phyloP scores from a whole-genome alignment of 768 basidiomycete species.

The Saitozyma sp. region DNA sequence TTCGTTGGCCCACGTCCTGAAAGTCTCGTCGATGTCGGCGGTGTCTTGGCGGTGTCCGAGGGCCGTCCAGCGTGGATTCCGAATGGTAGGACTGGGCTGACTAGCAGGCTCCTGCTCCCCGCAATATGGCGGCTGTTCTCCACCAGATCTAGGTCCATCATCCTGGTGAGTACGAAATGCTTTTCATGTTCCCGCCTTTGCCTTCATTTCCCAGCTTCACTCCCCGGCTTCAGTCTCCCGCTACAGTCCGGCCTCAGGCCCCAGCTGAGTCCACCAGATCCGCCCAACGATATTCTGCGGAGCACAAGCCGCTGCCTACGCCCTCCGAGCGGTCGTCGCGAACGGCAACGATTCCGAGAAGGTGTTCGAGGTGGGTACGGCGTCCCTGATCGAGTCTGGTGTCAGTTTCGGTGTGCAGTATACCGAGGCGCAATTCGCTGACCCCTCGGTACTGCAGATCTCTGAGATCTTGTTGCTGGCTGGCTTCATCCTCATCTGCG shows the following conservation, averaged over 20 bases:
- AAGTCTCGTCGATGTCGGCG: too few species aligned
- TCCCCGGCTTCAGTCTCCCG: too few species aligned
- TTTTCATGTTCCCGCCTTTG: too few species aligned
- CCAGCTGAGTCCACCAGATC: not conserved
- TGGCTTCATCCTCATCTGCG: conserved; percentile 1
- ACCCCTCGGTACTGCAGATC: not conserved
- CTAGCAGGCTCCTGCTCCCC: too few species aligned
- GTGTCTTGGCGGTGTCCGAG: not conserved
- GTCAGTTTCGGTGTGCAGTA: too few species aligned
- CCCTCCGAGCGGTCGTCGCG: not conserved
- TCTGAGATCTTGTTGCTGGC: conserved; percentile 1
- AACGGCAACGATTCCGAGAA: conserved; percentile 2
- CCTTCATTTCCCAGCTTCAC: too few species aligned
- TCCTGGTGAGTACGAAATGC: too few species aligned
- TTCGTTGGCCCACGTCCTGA: not conserved
- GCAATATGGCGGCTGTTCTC: too few species aligned
- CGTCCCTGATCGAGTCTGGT: not conserved
- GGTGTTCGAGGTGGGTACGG: not conserved
- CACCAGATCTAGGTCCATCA: too few species aligned
- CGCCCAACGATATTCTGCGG: not conserved
- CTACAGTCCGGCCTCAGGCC: too few species aligned
- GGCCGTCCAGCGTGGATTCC: not conserved
- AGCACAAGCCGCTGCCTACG: not conserved
- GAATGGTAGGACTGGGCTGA: too few species aligned
- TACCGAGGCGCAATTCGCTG: too few species aligned